Percentiles rank a stretch among this genome's conserved stretches.
Evolutionary conservation across 1,139 yeast species (phyloP).

Genomic region (Debaryomyces robertsiae): DNA sequence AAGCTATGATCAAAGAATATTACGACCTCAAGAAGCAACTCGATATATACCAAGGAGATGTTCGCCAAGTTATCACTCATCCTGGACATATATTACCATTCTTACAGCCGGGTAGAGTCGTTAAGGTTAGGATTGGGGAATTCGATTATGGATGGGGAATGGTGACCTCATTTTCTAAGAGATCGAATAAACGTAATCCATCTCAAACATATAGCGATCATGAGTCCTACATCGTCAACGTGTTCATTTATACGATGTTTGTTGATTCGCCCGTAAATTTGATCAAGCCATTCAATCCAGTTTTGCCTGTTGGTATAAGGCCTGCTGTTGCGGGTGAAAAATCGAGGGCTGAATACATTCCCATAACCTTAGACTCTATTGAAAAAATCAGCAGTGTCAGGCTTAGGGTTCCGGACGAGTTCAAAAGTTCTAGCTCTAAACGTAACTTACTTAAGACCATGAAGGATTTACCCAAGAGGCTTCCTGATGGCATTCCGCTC

Average conservation of each 20-base stretch:
- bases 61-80: slow-evolving; percentile 83
- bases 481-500: slow-evolving; percentile 86
- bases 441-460: slow-evolving; percentile 76
- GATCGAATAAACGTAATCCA: slow-evolving; percentile 61
- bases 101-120: slow-evolving; percentile 85
- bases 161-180: slow-evolving; percentile 73
- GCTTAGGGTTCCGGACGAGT: slow-evolving; percentile 78
- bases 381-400: slow-evolving; percentile 76
- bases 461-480: slow-evolving; percentile 75
- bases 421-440: slow-evolving; percentile 69
- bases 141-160: slow-evolving; percentile 94
- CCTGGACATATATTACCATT: slow-evolving; percentile 86
- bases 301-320: slow-evolving; percentile 82
- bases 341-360: slow-evolving; percentile 75
- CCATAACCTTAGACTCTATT: slow-evolving; percentile 80
- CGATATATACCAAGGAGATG: slow-evolving; percentile 70
- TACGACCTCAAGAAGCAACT: slow-evolving; percentile 79
- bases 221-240: slow-evolving; percentile 85
- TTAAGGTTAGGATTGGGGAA: slow-evolving; percentile 61
- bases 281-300: slow-evolving; percentile 72
- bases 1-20: slow-evolving; percentile 72
- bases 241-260: slow-evolving; percentile 78
- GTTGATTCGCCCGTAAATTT: slow-evolving; percentile 73
- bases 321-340: slow-evolving; percentile 77
- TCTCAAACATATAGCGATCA: slow-evolving; percentile 65